Conservation (phyloP, 352 stramenopile species). For the Elongisporangium prolatum region DNA sequence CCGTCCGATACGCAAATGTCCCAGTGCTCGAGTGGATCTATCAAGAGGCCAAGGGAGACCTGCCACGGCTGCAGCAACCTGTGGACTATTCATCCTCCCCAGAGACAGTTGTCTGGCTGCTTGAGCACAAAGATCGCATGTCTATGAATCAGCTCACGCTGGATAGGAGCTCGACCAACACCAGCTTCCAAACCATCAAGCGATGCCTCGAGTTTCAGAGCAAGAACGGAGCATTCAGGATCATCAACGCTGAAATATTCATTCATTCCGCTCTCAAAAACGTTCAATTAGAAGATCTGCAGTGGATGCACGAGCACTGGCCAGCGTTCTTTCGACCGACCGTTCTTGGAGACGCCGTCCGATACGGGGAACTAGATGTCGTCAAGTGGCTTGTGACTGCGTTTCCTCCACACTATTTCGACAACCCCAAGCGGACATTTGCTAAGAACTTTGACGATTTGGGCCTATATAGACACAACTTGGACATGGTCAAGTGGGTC, state of each 20-base stretch:
- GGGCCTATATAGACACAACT: background rate
- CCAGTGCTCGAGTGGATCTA: background rate
- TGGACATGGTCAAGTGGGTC: background rate
- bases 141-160: background rate
- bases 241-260: background rate
- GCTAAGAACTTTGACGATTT: background rate
- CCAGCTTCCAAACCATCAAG: background rate
- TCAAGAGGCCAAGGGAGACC: background rate
- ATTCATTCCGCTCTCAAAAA: background rate
- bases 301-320: background rate
- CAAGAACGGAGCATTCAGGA: background rate
- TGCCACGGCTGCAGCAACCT: background rate
- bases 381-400: slow-evolving; percentile 8
- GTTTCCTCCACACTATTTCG: background rate
- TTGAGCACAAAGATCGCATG: background rate
- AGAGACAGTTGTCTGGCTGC: background rate
- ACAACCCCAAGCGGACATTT: background rate
- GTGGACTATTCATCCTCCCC: background rate
- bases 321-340: background rate
- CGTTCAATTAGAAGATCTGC: background rate
- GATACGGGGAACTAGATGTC: slow-evolving; percentile 14
- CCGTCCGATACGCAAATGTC: too few species aligned
- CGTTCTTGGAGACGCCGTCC: slow-evolving; percentile 1
- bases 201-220: background rate
- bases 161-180: background rate